Evolutionary conservation across 208 protist species (phyloP).

Genomic region (Crithidia sp.): DNA sequence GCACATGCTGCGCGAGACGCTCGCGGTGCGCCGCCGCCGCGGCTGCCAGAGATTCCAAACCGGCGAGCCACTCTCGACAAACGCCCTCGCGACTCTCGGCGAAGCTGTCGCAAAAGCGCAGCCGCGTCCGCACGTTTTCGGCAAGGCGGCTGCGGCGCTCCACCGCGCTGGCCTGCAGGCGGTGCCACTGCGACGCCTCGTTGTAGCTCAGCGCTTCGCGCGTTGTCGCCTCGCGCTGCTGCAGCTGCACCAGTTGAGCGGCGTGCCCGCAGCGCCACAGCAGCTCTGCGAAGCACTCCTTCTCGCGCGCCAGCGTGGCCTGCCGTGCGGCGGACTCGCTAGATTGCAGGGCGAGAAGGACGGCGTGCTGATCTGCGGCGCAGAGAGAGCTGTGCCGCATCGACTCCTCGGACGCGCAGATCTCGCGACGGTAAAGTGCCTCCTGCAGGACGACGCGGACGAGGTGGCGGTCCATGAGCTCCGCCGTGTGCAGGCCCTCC

Average conservation of each 20-base stretch:
- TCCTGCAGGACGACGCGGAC: slow-evolving; percentile 41
- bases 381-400: slow-evolving; percentile 17
- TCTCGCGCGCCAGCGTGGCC: slow-evolving; percentile 35
- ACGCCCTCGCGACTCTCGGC: slow-evolving; percentile 17
- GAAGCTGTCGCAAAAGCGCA: slow-evolving; percentile 27
- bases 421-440: slow-evolving; percentile 27
- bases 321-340: slow-evolving; percentile 61
- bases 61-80: background rate
- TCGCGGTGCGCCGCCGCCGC: slow-evolving; percentile 15
- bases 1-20: slow-evolving; percentile 11
- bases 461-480: slow-evolving; percentile 26
- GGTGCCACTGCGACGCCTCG: slow-evolving; percentile 39
- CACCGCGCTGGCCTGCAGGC: slow-evolving; percentile 24
- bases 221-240: slow-evolving; percentile 32
- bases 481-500: slow-evolving; percentile 27
- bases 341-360: slow-evolving; percentile 35
- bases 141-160: slow-evolving; percentile 25
- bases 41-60: slow-evolving; percentile 19
- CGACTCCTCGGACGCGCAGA: slow-evolving; percentile 31
- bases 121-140: slow-evolving; percentile 32
- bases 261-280: slow-evolving; percentile 1
- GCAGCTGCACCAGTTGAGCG: slow-evolving; percentile 9
- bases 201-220: slow-evolving; percentile 40
- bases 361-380: slow-evolving; percentile 32
- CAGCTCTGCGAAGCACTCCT: slow-evolving; percentile 14